A percentile compares a stretch with the other conserved stretches of the same genome.
These are phyloP conservation scores for Microcyclospora pomicola DNA, from an alignment of 2,329 filamentous ascomycete species.

Conservation along the genomic window DNA sequence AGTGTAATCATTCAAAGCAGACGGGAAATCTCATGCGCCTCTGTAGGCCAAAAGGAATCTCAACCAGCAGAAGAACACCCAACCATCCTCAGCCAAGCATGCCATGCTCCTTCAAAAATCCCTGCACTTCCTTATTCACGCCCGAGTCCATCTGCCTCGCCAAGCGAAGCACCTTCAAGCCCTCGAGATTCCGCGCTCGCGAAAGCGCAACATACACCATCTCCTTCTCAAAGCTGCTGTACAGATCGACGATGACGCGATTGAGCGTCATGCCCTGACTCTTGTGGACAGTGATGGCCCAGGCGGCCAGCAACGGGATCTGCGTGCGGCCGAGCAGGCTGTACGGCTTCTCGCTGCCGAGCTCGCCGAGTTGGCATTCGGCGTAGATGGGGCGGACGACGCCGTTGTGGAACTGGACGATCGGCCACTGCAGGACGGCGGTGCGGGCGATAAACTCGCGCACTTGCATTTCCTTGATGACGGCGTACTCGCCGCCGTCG, in stretches of 20 bases:
- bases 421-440: constrained; percentile 29
- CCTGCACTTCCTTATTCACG: constrained; percentile 1
- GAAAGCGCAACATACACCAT: constrained; percentile 52
- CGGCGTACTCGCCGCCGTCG: constrained; percentile 25
- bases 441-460: constrained; percentile 25
- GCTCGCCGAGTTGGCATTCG: constrained; percentile 35
- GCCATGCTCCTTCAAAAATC: constrained; percentile 5
- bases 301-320: constrained; percentile 45
- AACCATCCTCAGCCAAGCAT: not conserved
- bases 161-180: constrained; percentile 30
- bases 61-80: no score
- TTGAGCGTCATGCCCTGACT: constrained; percentile 50
- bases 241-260: constrained; percentile 42
- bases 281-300: constrained; percentile 52
- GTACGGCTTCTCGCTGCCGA: constrained; percentile 34
- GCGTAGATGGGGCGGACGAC: constrained; percentile 36
- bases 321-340: constrained; percentile 43
- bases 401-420: constrained; percentile 42
- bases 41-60: no score
- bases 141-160: not conserved
- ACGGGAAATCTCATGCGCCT: no score
- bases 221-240: constrained; percentile 39
- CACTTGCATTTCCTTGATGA: constrained; percentile 26
- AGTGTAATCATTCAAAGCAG: no score
- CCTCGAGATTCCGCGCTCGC: constrained; percentile 38